phyloP scores from a whole-genome alignment of 1,284 basidiomycete genomes.

The Thelephora terrestris region DNA sequence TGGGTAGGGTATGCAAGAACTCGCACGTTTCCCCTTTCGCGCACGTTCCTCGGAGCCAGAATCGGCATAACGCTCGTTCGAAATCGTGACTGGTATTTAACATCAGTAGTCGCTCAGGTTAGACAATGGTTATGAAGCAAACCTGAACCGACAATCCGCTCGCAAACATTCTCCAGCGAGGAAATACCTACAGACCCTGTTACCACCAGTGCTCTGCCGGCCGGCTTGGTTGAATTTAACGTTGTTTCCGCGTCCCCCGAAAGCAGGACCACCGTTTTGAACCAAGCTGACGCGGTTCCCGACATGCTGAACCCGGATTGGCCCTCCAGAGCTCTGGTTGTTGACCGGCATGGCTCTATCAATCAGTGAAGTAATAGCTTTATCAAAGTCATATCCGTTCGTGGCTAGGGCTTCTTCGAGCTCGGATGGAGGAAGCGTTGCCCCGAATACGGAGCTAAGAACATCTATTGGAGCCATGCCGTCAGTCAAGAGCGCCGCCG shows the following conservation, averaged over 20 bases:
- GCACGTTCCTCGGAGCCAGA: slow-evolving; percentile 96
- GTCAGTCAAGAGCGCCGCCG: slow-evolving; percentile 56
- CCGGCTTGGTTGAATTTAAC: slow-evolving; percentile 23
- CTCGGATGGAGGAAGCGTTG: slow-evolving; percentile 79
- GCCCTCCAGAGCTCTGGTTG: slow-evolving; percentile 29
- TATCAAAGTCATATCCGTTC: slow-evolving; percentile 91
- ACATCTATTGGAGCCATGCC: slow-evolving; percentile 98
- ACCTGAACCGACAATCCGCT: slow-evolving; percentile 97
- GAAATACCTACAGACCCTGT: slow-evolving; percentile 91
- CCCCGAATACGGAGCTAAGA: slow-evolving; percentile 85
- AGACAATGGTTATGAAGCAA: slow-evolving; percentile 15
- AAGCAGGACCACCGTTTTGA: slow-evolving; percentile 37
- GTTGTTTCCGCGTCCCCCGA: slow-evolving; percentile 29
- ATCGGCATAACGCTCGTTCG: slow-evolving; percentile 88
- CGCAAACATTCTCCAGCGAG: slow-evolving; percentile 92
- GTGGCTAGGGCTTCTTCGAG: slow-evolving; percentile 86
- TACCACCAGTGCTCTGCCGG: slow-evolving; percentile 47
- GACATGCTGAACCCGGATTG: slow-evolving; percentile 44
- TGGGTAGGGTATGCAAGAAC: slow-evolving; percentile 84
- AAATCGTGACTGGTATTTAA: slow-evolving; percentile 63
- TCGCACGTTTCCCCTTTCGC: slow-evolving; percentile 89
- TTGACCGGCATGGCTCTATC: slow-evolving; percentile 50
- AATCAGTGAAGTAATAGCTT: slow-evolving; percentile 86
- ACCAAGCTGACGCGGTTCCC: slow-evolving; percentile 55
- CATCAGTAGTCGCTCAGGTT: slow-evolving; percentile 2